Evolutionary conservation across 164 flowering plant species (phyloP).

Genomic region (Vitis rotundifolia): DNA sequence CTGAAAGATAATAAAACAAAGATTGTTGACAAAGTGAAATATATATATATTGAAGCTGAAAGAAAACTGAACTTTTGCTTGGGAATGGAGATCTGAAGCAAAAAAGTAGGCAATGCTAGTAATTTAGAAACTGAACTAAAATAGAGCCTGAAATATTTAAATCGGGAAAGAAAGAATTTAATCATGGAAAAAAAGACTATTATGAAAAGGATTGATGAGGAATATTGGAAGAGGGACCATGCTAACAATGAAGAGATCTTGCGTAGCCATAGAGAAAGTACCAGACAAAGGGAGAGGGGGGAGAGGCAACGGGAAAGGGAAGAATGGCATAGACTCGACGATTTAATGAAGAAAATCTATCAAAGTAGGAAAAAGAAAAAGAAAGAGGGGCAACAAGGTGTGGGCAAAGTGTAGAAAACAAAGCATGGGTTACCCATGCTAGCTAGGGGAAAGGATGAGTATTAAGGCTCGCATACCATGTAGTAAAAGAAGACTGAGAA

Average conservation of each 20-base stretch:
- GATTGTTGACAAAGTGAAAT: no score
- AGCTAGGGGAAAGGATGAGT: slow-evolving; percentile 62
- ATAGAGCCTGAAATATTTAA: no score
- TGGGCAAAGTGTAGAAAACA: slow-evolving; percentile 62
- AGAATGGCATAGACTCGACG: slow-evolving; percentile 52
- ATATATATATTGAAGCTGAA: no score
- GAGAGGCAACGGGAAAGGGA: slow-evolving; percentile 65
- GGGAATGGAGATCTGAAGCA: no score
- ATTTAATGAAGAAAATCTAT: slow-evolving; percentile 49
- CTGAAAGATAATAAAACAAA: no score
- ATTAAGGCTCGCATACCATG: slow-evolving; percentile 45
- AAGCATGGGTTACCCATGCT: slow-evolving; percentile 47
- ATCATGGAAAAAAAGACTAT: no score
- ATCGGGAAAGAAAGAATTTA: no score
- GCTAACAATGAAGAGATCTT: slow-evolving; percentile 60
- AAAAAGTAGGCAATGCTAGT: no score
- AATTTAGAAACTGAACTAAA: no score
- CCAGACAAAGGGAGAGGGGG: slow-evolving; percentile 66
- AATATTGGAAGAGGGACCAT: slow-evolving; percentile 54
- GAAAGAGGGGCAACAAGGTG: slow-evolving; percentile 51
- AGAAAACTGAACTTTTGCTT: no score
- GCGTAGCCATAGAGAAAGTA: slow-evolving; percentile 56
- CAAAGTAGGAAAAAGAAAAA: slow-evolving; percentile 70
- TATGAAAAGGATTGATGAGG: slow-evolving; percentile 84
- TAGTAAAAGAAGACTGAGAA: no score